phyloP scores from a whole-genome alignment of 345 rosid genomes.

The Gynandropsis gynandra region DNA sequence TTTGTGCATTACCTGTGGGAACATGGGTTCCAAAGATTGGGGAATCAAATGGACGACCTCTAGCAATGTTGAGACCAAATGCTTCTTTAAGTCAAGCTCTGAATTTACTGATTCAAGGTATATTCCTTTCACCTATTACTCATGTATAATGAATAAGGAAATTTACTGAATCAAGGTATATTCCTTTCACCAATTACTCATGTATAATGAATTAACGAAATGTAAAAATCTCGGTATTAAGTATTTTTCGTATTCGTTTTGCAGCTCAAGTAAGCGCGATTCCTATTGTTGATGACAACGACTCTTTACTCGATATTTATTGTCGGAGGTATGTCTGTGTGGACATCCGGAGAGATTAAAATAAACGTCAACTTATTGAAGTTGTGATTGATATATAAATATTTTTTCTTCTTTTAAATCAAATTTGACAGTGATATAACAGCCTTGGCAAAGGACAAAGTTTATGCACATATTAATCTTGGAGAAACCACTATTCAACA shows the following conservation, averaged over 20 bases:
- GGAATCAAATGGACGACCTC: slow-evolving; percentile 38
- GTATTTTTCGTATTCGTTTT: neutral
- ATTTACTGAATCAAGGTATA: slow-evolving; percentile 48
- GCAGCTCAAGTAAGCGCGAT: slow-evolving; percentile 72
- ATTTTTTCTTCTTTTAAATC: slow-evolving; percentile 15
- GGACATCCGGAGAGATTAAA: neutral
- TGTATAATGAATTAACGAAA: too few relatives aligned
- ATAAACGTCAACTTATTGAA: neutral
- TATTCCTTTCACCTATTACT: neutral
- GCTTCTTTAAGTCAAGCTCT: slow-evolving; percentile 50
- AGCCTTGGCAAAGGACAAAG: slow-evolving; percentile 60
- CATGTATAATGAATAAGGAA: too few relatives aligned
- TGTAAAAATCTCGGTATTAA: neutral
- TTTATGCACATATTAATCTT: slow-evolving; percentile 62
- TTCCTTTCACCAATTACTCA: neutral
- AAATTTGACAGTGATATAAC: slow-evolving; percentile 43
- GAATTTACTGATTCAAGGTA: slow-evolving; percentile 49
- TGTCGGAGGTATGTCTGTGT: slow-evolving; percentile 38
- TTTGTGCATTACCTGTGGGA: slow-evolving; percentile 53
- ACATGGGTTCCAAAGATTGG: slow-evolving; percentile 74
- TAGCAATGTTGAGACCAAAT: slow-evolving; percentile 48
- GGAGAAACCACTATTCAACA: slow-evolving; percentile 60
- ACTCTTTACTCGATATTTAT: slow-evolving; percentile 50
- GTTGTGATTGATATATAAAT: neutral
- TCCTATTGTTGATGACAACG: slow-evolving; percentile 59